These are phyloP conservation scores for Plectranthus barbatus DNA, from an alignment of 257 asterid genomes.

Conservation along the genomic window DNA sequence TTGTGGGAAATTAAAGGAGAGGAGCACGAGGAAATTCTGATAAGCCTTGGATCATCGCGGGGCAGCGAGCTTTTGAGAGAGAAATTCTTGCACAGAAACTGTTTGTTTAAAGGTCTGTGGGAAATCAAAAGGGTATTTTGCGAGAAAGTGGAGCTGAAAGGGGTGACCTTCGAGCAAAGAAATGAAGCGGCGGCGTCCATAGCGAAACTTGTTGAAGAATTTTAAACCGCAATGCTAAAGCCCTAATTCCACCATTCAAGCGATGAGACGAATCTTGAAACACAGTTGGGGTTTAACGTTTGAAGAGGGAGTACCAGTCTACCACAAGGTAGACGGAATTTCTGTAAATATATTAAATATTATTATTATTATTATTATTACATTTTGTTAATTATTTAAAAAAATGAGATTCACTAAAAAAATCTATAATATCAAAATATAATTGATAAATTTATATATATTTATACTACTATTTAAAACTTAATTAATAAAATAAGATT, in stretches of 20 bases:
- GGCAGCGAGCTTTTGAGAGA: constrained; percentile 8
- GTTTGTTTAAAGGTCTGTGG: constrained; percentile 54
- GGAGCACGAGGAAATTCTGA: constrained; percentile 10
- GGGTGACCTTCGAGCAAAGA: constrained; percentile 42
- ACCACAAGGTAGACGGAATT: not conserved
- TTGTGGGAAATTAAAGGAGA: not conserved
- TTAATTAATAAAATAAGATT: too few relatives aligned
- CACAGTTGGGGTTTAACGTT: not conserved
- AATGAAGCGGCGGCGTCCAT: constrained; percentile 52
- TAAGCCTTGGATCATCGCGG: not conserved
- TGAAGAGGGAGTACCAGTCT: not conserved
- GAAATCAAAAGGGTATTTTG: constrained; percentile 16
- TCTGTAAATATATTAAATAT: too few relatives aligned
- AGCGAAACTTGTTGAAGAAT: not conserved
- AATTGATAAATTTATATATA: too few relatives aligned
- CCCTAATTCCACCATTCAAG: constrained; percentile 17
- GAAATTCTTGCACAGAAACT: constrained; percentile 21
- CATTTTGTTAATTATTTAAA: too few relatives aligned
- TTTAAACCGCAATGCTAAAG: constrained; percentile 1
- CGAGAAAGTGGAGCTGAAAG: constrained; percentile 21
- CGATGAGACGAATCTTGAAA: not conserved
- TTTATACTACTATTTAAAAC: too few relatives aligned
- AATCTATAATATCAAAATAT: too few relatives aligned
- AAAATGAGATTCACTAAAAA: too few relatives aligned
- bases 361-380: too few relatives aligned